Conservation (phyloP, 78 protist genomes). For the Dictyostelium discoideum region DNA sequence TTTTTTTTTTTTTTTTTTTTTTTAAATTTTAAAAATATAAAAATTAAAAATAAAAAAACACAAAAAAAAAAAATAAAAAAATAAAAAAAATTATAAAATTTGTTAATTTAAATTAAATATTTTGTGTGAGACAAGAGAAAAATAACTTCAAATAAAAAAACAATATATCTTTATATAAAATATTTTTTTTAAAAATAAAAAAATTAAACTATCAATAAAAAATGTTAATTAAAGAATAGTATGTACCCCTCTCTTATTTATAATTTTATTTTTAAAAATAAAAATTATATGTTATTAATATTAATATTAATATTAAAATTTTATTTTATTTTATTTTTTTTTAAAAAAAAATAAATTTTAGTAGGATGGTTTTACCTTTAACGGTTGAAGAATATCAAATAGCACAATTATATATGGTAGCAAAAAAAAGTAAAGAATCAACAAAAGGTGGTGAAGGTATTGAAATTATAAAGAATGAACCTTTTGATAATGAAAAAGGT, state of each 20-base stretch:
- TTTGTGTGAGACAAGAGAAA: no score
- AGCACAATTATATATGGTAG: constrained; percentile 79
- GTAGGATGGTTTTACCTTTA: constrained; percentile 33
- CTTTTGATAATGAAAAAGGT: constrained; percentile 67
- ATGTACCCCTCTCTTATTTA: neutral
- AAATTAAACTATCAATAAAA: neutral
- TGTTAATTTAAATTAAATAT: no score
- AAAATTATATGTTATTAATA: neutral
- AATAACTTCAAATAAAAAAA: no score
- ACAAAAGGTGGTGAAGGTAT: constrained; percentile 77
- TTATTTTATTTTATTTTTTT: neutral
- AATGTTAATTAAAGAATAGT: constrained; percentile 50
- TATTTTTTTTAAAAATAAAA: neutral
- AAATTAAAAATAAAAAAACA: no score
- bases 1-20: no score
- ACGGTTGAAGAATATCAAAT: constrained; percentile 47
- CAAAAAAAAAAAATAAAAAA: no score
- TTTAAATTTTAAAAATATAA: no score
- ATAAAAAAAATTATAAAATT: no score
- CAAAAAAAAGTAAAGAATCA: constrained; percentile 47
- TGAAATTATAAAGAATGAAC: constrained; percentile 68
- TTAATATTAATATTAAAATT: no score
- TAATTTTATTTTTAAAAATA: no score
- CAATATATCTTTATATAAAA: neutral
- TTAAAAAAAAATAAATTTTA: neutral